Evolutionary conservation across 2,329 filamentous ascomycete species (phyloP).

Genomic region (Stemphylium vesicarium): DNA sequence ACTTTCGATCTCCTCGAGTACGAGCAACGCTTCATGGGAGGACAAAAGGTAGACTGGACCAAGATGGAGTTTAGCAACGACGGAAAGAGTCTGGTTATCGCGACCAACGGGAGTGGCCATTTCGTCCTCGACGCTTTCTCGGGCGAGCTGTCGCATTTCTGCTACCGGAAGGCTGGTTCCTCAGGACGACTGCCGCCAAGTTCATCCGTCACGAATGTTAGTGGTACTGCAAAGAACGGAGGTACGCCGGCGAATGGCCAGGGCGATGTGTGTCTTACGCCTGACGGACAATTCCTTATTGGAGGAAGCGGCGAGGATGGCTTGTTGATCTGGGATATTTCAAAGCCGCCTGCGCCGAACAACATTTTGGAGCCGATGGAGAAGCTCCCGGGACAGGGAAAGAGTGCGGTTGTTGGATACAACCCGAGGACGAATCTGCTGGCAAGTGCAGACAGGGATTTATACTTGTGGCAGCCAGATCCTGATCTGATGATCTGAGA

Average conservation of each 20-base stretch:
- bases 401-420: conserved; percentile 78
- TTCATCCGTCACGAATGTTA: conserved; percentile 55
- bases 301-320: conserved; percentile 76
- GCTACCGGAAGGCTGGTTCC: conserved; percentile 56
- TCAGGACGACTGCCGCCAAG: conserved; percentile 56
- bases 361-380: conserved; percentile 68
- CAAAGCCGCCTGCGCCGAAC: conserved; percentile 58
- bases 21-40: conserved; percentile 54
- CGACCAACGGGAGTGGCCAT: conserved; percentile 83
- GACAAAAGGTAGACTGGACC: conserved; percentile 74
- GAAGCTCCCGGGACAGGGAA: conserved; percentile 66
- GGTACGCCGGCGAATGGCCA: conserved; percentile 52
- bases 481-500: conserved; percentile 49
- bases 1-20: conserved; percentile 80
- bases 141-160: conserved; percentile 76
- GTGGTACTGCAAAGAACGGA: conserved; percentile 58
- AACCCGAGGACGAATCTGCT: conserved; percentile 93
- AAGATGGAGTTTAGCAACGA: conserved; percentile 96
- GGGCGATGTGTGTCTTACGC: conserved; percentile 85
- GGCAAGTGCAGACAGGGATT: conserved; percentile 84
- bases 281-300: conserved; percentile 87
- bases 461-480: conserved; percentile 58
- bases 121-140: conserved; percentile 94
- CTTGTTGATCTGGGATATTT: conserved; percentile 84
- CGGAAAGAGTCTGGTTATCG: conserved; percentile 83